Conservation (phyloP, 2,329 filamentous ascomycete genomes). For the Colletotrichum sublineola region DNA sequence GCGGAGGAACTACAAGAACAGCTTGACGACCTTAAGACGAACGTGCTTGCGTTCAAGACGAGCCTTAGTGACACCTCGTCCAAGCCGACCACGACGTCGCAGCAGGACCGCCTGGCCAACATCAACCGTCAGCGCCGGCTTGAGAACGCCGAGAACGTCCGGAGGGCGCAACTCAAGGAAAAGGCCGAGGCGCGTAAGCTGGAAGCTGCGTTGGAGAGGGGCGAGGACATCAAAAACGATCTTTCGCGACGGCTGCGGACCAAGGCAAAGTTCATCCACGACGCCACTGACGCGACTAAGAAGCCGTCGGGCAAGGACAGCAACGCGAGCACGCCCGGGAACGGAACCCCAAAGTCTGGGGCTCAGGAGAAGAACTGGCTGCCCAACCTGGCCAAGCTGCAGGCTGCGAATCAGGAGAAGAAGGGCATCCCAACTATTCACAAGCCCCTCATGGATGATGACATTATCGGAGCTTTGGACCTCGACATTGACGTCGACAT, state of each 20-base stretch:
- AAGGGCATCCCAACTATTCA: conserved; percentile 78
- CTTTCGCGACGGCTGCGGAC: conserved; percentile 74
- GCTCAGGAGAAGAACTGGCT: conserved; percentile 60
- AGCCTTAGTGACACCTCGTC: conserved; percentile 69
- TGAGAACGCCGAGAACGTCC: conserved; percentile 89
- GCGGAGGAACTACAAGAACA: conserved; percentile 69
- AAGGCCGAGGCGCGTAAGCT: conserved; percentile 72
- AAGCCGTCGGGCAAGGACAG: conserved; percentile 57
- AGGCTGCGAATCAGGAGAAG: conserved; percentile 67
- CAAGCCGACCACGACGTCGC: conserved; percentile 65
- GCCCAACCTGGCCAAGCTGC: conserved; percentile 67
- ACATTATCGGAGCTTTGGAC: conserved; percentile 90
- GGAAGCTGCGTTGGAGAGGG: conserved; percentile 72
- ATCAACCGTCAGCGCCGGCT: conserved; percentile 88
- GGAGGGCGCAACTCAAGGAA: conserved; percentile 89
- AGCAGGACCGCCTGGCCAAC: conserved; percentile 86
- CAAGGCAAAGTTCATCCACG: conserved; percentile 76
- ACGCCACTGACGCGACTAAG: conserved; percentile 61
- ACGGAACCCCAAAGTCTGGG: conserved; percentile 64
- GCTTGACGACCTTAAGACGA: conserved; percentile 73
- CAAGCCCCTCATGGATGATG: conserved; percentile 87
- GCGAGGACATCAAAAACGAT: conserved; percentile 72
- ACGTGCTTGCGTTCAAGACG: conserved; percentile 81
- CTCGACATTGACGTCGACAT: conserved; percentile 94
- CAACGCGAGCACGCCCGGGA: conserved; percentile 64